Base-by-base conservation (phyloP, 2,329 filamentous ascomycete species). In the Pseudogymnoascus pannorum region DNA sequence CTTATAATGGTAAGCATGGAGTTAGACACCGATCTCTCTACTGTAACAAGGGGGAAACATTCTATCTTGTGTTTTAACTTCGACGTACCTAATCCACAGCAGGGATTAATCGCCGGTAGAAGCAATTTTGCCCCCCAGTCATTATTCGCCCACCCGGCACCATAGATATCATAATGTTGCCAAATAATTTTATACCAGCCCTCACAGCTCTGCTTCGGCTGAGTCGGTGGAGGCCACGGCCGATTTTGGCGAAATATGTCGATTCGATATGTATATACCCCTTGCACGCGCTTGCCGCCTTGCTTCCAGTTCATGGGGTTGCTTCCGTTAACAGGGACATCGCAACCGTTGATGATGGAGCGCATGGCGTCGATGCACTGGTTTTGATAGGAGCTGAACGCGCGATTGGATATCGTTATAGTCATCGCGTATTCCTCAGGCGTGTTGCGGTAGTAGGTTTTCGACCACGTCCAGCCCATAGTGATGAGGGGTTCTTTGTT, bases 301-400 rank as follows among this genome's bases (percentile, higher is more conserved):
- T 64, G 64, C 65, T 72, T 71, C 69, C 68, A 72, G 64, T 72
- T 70, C 64, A 72, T 64, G n/a, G 68, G 68, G 64, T 71, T 72
- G 31, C 68, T 60, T 4, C 62, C 57, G 60, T 67, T 65, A 48
- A 66, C n/a, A 33, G 44, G 44, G 12, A 51, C 42, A 58, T 73
- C 70, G 63, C 71, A 72, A 42, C 63, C 60, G 62, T 72, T 63
- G 62, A 73, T 68, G 48, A 72, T 64, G 16, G 16, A 36, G 40
- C 36, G 40, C n/a, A 64, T 60, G 12, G 66, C 61, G 20, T 44
- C 57, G 33, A 61, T 59, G 26, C 65, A 67, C 35, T 62, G 26
- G n/a, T 60, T 24, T 60, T 66, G 57, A 22, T 60, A 58, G 44
- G 64, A 64, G 14, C 44, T 51, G 9, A 20, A 12, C 18, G 51